Percentiles rank a stretch among this genome's conserved stretches.
These are phyloP conservation scores for Yamadazyma siamensis DNA, from an alignment of 1,139 yeast genomes.

Conservation along the genomic window DNA sequence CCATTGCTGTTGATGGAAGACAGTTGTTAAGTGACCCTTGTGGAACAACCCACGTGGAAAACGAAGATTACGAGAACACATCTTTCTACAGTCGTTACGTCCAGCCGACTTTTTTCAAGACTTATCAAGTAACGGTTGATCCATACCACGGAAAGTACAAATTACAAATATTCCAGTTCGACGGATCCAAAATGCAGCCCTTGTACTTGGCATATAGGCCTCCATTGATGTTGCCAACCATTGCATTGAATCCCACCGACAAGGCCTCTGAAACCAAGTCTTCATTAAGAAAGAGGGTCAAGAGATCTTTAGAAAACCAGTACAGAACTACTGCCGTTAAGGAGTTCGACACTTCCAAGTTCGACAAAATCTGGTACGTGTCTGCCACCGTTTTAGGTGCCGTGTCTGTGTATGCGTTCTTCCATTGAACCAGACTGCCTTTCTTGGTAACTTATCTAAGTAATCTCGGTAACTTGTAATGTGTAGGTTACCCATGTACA, in stretches of 20 bases:
- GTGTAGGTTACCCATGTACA: no score
- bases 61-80: constrained; percentile 14
- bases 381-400: constrained; percentile 28
- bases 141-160: constrained; percentile 79
- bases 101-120: constrained; percentile 59
- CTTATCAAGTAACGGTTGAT: constrained; percentile 62
- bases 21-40: constrained; percentile 90
- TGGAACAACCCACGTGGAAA: constrained; percentile 36
- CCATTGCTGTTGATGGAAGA: constrained; percentile 87
- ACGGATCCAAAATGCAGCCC: constrained; percentile 83
- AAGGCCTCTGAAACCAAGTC: constrained; percentile 35
- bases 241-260: constrained; percentile 82
- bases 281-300: constrained; percentile 47
- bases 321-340: constrained; percentile 72
- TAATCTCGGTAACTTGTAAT: no score
- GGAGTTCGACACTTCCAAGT: constrained; percentile 35
- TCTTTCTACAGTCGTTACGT: constrained; percentile 71
- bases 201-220: constrained; percentile 89
- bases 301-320: constrained; percentile 75
- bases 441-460: no score
- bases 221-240: constrained; percentile 93
- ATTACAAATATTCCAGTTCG: constrained; percentile 72
- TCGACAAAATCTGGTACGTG: constrained; percentile 48
- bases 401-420: constrained; percentile 19
- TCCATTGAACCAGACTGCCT: no score